These are phyloP conservation scores for Mariannaea elegans DNA, from an alignment of 2,329 filamentous ascomycete genomes.

Conservation along the genomic window DNA sequence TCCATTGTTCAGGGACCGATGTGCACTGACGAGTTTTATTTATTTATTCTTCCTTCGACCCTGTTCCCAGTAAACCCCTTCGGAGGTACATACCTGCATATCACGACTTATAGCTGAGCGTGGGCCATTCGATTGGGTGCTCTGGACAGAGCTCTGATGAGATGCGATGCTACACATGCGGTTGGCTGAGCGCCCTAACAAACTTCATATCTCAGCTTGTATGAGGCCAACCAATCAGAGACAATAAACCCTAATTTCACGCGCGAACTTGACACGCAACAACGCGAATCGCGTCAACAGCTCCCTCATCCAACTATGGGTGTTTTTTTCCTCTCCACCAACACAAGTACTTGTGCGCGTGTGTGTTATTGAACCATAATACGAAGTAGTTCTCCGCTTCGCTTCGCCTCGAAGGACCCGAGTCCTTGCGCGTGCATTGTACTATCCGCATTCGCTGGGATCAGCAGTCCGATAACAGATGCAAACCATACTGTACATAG, in stretches of 20 bases:
- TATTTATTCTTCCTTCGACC: not conserved
- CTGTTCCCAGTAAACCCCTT: slow-evolving; percentile 15
- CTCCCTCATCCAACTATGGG: slow-evolving; percentile 22
- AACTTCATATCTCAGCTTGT: slow-evolving; percentile 27
- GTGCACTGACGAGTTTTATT: slow-evolving; percentile 6
- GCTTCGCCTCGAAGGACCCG: not conserved
- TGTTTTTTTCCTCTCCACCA: slow-evolving; percentile 25
- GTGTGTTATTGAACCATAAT: not conserved
- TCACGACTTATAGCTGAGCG: slow-evolving; percentile 26
- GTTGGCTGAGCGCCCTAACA: slow-evolving; percentile 31
- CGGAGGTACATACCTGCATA: slow-evolving; percentile 27
- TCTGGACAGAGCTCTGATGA: slow-evolving; percentile 25
- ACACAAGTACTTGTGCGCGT: not conserved
- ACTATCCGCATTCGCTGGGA: slow-evolving; percentile 18
- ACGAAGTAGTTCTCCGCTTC: not conserved
- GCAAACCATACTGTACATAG: slow-evolving; percentile 20
- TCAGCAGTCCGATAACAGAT: slow-evolving; percentile 22
- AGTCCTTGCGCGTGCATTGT: slow-evolving; percentile 10
- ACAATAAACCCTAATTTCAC: slow-evolving; percentile 18
- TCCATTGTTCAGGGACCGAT: slow-evolving; percentile 21
- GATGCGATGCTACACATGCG: slow-evolving; percentile 35
- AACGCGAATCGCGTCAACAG: slow-evolving; percentile 15
- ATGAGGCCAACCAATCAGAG: slow-evolving; percentile 28
- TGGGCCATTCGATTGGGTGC: slow-evolving; percentile 26
- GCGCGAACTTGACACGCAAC: slow-evolving; percentile 31